Evolutionary conservation across 805 yeast species (phyloP), one percentile per base, ranked within the genome.

Genomic region (Starmerella gropengiesseri): DNA sequence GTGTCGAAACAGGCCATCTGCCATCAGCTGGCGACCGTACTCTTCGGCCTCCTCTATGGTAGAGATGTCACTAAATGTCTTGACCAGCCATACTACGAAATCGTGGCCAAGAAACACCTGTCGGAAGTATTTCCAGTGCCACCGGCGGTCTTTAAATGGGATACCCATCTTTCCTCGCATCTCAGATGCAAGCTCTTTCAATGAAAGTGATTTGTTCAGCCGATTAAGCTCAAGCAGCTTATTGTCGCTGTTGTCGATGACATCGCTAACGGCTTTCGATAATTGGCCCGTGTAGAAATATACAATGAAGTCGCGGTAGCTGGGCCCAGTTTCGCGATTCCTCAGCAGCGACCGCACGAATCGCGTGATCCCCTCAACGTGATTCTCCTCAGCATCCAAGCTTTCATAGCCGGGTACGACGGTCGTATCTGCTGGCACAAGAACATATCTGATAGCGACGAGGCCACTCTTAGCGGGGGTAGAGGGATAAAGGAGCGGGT

Each of bases 241-340:
- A n/a, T 37, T 45, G 20, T 23, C 31, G 17, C 41, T 18, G 31
- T 68, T 63, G 31, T 70, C 74, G 17, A 70, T 70, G 40, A 71
- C 68, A 12, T 71, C 74, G 14, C 64, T 64, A 41, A 89, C 66
- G 49, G 78, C 85, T 18, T 74, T 70, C 46, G 78, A 77, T 35
- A 89, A 62, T 43, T 78, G 81, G 0, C 95, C 95, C 0, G 97
- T 89, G 58, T 89, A 89, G 56, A 86, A 89, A 35, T 69, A 71
- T 5, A 54, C 52, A n/a, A 45, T 42, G 25, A 48, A 48, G 16
- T 39, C 42, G 5, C 40, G 37, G 19, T 44, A 49, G 13, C 42
- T 34, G 7, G 52, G 41, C 5, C 49, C 51, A 1, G 42, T 46
- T 16, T 39, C 45, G 19, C 55, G 45, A 31, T 46, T 41, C 21